Evolutionary conservation across 2,329 filamentous ascomycete genomes (phyloP), one percentile per base, ranked within the genome.

Genomic region (Penicillium sp.): DNA sequence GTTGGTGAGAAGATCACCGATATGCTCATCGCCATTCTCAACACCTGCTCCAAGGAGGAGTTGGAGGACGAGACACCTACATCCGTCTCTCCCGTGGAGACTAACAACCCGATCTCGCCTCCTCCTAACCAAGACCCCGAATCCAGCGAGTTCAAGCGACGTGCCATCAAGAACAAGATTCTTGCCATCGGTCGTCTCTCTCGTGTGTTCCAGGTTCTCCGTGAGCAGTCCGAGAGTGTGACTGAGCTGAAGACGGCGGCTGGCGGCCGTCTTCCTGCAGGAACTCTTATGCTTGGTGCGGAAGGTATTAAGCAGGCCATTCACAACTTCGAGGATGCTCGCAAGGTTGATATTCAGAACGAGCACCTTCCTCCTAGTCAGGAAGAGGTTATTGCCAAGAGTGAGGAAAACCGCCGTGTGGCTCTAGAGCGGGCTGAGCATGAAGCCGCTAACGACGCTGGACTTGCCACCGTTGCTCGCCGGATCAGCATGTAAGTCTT

Each of bases 141-240:
- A 47, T 92, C 88, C 48, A 90, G 88, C 66, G 94, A 99, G 72
- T 93, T 88, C 81, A 97, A 97, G 83, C 85, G 94, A 68, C 88
- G 92, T 43, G 92, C 92, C 3, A 96, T 99, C 83, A 97, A 97
- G 83, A 99, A 99, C 86, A 99, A 99, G 82, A 97, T 99, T 70
- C 80, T 99, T 66, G 94, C 94, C 56, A 99, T 99, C 68, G 94
- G 94, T 29, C 90, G 94, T 64, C 82, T 99, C 61, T 97, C 94
- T 36, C 90, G 94, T 66, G 94, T 99, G 57, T 99, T 99, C 87
- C 94, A 99, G 74, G 94, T 99, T 47, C 78, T 99, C 65, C 91
- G 94, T 68, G 94, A 99, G 77, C 94, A 99, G 76, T 96, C 92
- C 2, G 94, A 99, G 80, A 86, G 89, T 66, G 92, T 99, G 53